Base-by-base conservation (phyloP, 495 filamentous ascomycete species). In the Cercophora newfieldiana region DNA sequence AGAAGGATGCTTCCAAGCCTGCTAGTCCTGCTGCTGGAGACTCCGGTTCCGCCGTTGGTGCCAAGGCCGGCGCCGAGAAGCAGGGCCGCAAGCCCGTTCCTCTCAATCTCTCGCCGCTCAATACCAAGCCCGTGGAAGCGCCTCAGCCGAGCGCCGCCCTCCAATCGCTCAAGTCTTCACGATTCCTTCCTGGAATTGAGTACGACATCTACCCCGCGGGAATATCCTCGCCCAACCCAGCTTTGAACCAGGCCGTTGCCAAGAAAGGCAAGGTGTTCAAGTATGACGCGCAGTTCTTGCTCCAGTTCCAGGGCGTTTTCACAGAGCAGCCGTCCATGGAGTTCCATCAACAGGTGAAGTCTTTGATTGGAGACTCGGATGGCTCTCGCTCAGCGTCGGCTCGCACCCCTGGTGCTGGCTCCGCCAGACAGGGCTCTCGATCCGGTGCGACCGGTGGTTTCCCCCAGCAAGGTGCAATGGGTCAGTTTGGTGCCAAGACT, bases 241-340 rank as follows among this genome's bases (percentile, higher is more conserved):
- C 94, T 7, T 80, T 98, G 53, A 99, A 97, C 72, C 79, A 85
- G 28, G 88, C 81, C 54, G 88, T 90, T 19, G 84, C 90, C 4
- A 86, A 82, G 63, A 90, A 90, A 67, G 87, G 89, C 69, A 93
- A 91, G 72, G 82, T 82, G 22, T 97, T 97, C 84, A 91, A 94
- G 73, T 99, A 99, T 79, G 92, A 97, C 75, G 90, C 91, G 64
- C 87, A 92, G 56, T 99, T 99, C 84, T 81, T 99, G 77, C 83
- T 98, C n/a, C 96, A 99, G 73, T 99, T 99, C 84, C 89, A 97
- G 81, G 80, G 81, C 59, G 91, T 93, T 1, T 99, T 97, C 79
- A 95, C 89, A 61, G 95, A 99, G 78, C 96, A 97, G 78, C 95
- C 95, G 10, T 94, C 92, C 1, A 68, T 91, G 16, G 93, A 97